Base-by-base conservation (phyloP, 2,329 filamentous ascomycete species). In the Endothia cerciana region DNA sequence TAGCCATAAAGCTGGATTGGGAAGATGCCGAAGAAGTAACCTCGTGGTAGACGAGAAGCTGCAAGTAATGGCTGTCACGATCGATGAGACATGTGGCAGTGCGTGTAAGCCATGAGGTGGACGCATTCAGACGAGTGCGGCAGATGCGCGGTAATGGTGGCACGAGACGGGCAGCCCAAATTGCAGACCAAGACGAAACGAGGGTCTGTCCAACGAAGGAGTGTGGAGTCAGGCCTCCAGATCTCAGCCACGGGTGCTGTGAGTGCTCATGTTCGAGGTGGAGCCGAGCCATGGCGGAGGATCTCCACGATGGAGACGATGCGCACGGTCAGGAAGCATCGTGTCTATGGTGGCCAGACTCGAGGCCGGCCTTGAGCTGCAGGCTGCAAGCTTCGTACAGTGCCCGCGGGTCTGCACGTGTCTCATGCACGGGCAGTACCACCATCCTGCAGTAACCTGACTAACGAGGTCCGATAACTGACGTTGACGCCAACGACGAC, bases 201-300 rank as follows among this genome's bases (percentile, higher is more conserved):
- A 57, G 41, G 51, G 45, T 36, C 22, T 63, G 64, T 68, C 51
- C 62, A 30, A 55, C 51, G 30, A 30, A 13, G 36, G 53, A 22
- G 3, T 25, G 36, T 38, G 15, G 38, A 47, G 28, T 38, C 8
- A 49, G 30, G 25, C 38, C 25, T n/a, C n/a, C 17, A 41, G 28
- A 57, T 61, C 59, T 49, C 49, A 64, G 45, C 55, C 49, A 60
- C 45, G 53, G 22, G 41, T 61, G 47, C 28, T 60, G 22, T 68
- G 65, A 68, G 40, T 68, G 67, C 67, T 63, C 64, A 68, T 59
- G 67, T 66, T 68, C 40, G 64, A 66, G 53, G 36, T 55, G 28
- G 59, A 66, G 51, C 58, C 67, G 64, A 67, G 65, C 56, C 47
- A 59, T n/a, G 22, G 45, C 30, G 30, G 40, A 22, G 40, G 33